These are phyloP conservation scores for Carex littledalei DNA, from an alignment of 176 grass and related monocot genomes.

Conservation along the genomic window DNA sequence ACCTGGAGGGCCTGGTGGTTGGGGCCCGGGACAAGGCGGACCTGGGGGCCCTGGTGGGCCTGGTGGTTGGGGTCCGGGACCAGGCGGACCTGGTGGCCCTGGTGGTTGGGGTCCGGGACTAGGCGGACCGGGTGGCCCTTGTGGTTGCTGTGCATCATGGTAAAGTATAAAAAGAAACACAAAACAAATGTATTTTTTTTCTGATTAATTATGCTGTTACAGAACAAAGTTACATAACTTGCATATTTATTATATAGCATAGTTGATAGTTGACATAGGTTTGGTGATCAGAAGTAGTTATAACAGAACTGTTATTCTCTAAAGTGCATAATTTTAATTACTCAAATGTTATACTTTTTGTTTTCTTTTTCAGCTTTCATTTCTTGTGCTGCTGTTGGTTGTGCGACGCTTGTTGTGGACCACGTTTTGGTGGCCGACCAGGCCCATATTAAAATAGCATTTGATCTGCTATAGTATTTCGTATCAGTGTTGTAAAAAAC, in stretches of 20 bases:
- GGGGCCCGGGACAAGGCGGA: not conserved
- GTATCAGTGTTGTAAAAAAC: not conserved
- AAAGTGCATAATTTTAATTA: not conserved
- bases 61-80: not conserved
- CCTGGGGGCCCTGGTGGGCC: not conserved
- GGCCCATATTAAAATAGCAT: not conserved
- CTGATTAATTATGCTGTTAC: not conserved
- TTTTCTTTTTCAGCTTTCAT: not conserved
- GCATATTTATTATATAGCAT: not conserved
- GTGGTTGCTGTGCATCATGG: not conserved
- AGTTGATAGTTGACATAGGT: not conserved
- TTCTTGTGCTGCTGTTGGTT: constrained; percentile 11
- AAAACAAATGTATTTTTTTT: not conserved
- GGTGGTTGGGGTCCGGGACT: not conserved
- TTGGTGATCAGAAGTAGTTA: not conserved
- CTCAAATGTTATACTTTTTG: not conserved
- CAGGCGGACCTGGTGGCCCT: not conserved
- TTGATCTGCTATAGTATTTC: not conserved
- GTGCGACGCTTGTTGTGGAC: not conserved
- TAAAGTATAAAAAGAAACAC: not conserved
- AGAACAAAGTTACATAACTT: not conserved
- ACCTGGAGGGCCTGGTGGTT: not conserved
- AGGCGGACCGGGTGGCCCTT: not conserved
- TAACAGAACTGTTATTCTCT: not conserved
- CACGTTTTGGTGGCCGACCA: not conserved